Conservation (phyloP, 2,329 filamentous ascomycete genomes). For the Trichoderma polysporum region DNA sequence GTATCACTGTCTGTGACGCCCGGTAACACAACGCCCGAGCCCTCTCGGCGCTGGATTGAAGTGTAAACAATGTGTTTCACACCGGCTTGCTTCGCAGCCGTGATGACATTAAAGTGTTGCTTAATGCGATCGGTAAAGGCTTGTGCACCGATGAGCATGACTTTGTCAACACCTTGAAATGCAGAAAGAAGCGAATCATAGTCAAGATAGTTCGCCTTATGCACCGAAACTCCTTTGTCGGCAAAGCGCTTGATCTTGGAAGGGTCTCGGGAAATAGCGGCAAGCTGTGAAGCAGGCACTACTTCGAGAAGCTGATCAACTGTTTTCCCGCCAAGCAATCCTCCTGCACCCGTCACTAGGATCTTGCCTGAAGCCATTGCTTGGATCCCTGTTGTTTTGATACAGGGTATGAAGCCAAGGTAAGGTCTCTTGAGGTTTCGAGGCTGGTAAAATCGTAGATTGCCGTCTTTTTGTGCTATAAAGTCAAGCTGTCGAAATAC, state of each 20-base stretch:
- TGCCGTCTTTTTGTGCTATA: neutral
- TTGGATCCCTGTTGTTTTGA: too few relatives aligned
- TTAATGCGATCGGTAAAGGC: neutral
- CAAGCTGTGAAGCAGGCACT: neutral
- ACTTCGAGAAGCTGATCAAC: neutral
- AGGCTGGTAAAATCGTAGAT: too few relatives aligned
- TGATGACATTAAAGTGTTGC: constrained; percentile 3
- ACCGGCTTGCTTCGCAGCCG: neutral
- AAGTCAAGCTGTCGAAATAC: neutral
- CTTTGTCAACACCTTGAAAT: neutral
- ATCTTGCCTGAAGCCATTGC: constrained; percentile 1
- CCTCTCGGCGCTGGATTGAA: neutral
- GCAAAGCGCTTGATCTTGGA: neutral
- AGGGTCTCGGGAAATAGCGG: neutral
- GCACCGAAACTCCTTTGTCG: neutral
- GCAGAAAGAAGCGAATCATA: neutral
- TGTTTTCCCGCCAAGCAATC: neutral
- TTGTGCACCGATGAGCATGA: constrained; percentile 1
- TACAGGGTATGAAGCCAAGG: neutral
- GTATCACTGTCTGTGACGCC: constrained; percentile 1
- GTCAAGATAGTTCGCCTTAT: neutral
- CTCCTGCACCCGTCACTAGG: neutral
- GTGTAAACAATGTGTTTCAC: neutral
- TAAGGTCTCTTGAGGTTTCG: too few relatives aligned
- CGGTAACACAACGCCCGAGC: neutral